Base-by-base conservation (phyloP, 1,139 yeast genomes). In the Diutina neorugosa region DNA sequence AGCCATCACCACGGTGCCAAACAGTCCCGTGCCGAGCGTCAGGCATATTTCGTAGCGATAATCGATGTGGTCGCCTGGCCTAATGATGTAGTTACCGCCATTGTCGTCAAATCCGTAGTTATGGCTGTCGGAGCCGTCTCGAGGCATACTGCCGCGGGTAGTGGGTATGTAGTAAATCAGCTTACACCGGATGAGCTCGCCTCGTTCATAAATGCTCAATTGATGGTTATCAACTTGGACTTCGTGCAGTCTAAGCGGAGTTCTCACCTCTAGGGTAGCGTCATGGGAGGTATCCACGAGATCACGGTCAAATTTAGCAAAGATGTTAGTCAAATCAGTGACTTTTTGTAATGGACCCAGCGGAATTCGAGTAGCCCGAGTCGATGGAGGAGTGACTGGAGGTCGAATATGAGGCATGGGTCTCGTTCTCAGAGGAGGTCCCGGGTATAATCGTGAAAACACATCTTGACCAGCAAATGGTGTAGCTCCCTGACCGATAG, bases 81-180 rank as follows among this genome's bases (percentile, higher is more conserved):
- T 63, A 0, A 81, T 71, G 7, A 72, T 70, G 59, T 86, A 84
- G 61, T 86, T 86, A 2, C 89, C 87, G 12, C 76, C 69, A 2
- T 66, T 65, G 63, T 87, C 94, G 64, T 87, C 96, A 63, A 84
- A 86, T 0, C 91, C 94, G 67, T 80, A 82, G 64, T 83, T 86
- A 54, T 63, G 65, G 31, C 65, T 68, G 3, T 18, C 46, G 6
- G 20, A 2, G 55, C 66, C 69, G 56, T 73, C 72, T 40, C 74
- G 70, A 23, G 79, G 68, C 4, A n/a, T 2, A 54, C 81, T 77
- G 3, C 80, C 73, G 56, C 59, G 52, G 60, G 55, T 43, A 55
- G 51, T 62, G 65, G 78, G 60, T 16, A 63, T 71, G 66, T 62
- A 78, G 62, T 69, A 79, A 52, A 70, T 60, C 61, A 59, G 76